phyloP scores from a whole-genome alignment of 805 yeast genomes.

The Kodamaea restingae region DNA sequence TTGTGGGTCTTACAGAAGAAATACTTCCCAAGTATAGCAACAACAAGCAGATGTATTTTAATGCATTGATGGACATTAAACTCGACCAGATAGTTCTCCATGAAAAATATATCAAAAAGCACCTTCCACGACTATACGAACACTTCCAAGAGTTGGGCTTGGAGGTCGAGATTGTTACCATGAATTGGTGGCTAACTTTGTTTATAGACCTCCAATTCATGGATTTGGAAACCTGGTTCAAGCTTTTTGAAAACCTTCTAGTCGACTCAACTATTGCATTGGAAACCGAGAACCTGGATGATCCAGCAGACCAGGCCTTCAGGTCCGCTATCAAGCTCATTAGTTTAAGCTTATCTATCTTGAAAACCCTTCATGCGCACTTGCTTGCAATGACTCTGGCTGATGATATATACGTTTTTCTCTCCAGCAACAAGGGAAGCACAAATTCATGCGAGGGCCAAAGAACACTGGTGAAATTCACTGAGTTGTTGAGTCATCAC shows the following conservation, averaged over 20 bases:
- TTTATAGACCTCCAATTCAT: slow-evolving; percentile 44
- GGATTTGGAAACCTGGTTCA: slow-evolving; percentile 49
- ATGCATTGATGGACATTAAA: slow-evolving; percentile 26
- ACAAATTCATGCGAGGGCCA: slow-evolving; percentile 1
- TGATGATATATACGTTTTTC: slow-evolving; percentile 27
- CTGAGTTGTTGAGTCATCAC: slow-evolving; percentile 12
- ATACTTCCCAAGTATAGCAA: slow-evolving; percentile 40
- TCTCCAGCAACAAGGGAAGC: slow-evolving; percentile 7
- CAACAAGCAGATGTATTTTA: slow-evolving; percentile 10
- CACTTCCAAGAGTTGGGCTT: slow-evolving; percentile 36
- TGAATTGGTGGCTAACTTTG: slow-evolving; percentile 55
- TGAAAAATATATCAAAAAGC: slow-evolving; percentile 25
- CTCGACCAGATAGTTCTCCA: slow-evolving; percentile 38
- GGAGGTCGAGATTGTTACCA: slow-evolving; percentile 47
- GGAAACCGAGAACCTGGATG: not conserved
- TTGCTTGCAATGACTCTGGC: slow-evolving; percentile 22
- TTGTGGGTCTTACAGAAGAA: slow-evolving; percentile 46
- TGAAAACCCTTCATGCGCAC: slow-evolving; percentile 32
- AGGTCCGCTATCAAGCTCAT: slow-evolving; percentile 26
- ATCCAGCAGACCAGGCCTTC: slow-evolving; percentile 3
- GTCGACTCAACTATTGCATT: slow-evolving; percentile 11
- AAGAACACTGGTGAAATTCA: slow-evolving; percentile 8
- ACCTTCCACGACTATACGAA: slow-evolving; percentile 36
- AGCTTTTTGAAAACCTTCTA: slow-evolving; percentile 47
- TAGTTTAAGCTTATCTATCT: slow-evolving; percentile 30